A percentile compares a stretch with the other conserved stretches of the same genome.
phyloP scores from a whole-genome alignment of 2,329 filamentous ascomycete species.

The Chrysoporthe deuterocubensis region DNA sequence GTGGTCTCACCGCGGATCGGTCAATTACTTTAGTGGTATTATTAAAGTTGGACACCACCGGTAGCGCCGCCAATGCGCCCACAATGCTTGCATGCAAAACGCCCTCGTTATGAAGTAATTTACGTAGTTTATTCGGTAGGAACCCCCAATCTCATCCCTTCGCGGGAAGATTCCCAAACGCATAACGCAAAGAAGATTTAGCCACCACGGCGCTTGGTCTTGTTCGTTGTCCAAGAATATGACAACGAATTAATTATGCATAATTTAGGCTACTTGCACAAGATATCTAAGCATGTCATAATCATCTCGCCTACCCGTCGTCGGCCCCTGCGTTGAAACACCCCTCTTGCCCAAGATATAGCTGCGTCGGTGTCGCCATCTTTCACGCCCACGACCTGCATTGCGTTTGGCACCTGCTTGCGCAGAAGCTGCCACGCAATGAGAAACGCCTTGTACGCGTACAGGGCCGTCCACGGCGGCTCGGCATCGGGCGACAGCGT shows the following conservation, averaged over 20 bases:
- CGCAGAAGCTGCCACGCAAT: constrained; percentile 45
- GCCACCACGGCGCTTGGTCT: not conserved
- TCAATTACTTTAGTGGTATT: too few species aligned
- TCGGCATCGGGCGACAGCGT: constrained; percentile 35
- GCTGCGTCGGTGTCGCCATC: constrained; percentile 39
- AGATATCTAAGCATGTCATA: constrained; percentile 36
- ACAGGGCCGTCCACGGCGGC: constrained; percentile 45
- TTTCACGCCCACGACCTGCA: constrained; percentile 38
- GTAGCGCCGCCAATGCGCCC: too few species aligned
- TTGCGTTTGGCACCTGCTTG: constrained; percentile 38
- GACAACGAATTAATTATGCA: not conserved
- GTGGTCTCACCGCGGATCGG: too few species aligned
- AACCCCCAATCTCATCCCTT: too few species aligned
- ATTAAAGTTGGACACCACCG: too few species aligned
- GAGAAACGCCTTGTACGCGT: constrained; percentile 46
- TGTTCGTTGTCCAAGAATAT: not conserved
- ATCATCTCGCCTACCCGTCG: constrained; percentile 41
- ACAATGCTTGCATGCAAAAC: too few species aligned
- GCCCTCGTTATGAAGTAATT: too few species aligned
- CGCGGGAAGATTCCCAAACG: not conserved
- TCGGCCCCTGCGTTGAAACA: constrained; percentile 37
- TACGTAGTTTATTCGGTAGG: too few species aligned
- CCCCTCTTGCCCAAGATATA: constrained; percentile 38
- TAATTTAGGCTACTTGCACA: constrained; percentile 21
- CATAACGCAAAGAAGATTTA: not conserved